These are phyloP conservation scores for Parastagonospora nodorum DNA, from an alignment of 2,329 filamentous ascomycete species.

Conservation along the genomic window DNA sequence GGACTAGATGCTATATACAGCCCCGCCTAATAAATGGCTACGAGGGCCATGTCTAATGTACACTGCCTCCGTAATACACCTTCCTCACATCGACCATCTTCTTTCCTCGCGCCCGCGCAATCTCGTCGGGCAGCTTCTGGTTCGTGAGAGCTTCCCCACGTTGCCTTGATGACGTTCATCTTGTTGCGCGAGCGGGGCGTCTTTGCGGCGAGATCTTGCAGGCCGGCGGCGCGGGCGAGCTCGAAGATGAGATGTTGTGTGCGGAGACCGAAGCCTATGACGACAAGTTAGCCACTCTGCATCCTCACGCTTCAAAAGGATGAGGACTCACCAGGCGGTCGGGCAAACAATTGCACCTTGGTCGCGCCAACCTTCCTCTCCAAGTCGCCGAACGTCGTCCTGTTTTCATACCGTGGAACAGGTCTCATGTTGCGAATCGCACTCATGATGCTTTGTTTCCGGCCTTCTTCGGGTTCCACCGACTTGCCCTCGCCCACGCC, in stretches of 20 bases:
- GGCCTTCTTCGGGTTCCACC: conserved; percentile 70
- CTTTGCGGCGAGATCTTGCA: conserved; percentile 81
- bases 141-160: conserved; percentile 78
- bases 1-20: conserved; percentile 13
- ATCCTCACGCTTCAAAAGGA: no score
- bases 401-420: conserved; percentile 86
- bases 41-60: conserved; percentile 28
- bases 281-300: no score
- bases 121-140: conserved; percentile 86
- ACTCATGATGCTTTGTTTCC: conserved; percentile 73
- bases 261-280: conserved; percentile 86
- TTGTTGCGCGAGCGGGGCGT: conserved; percentile 88
- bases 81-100: conserved; percentile 96
- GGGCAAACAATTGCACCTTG: conserved; percentile 77
- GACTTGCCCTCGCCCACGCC: conserved; percentile 92
- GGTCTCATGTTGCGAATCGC: conserved; percentile 93
- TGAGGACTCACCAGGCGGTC: conserved; percentile 77
- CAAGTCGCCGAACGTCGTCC: conserved; percentile 88
- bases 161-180: conserved; percentile 97
- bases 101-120: conserved; percentile 86
- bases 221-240: conserved; percentile 84
- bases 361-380: conserved; percentile 86
- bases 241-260: conserved; percentile 92
- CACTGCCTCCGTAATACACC: conserved; percentile 87
- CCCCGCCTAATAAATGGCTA: neutral